Base-by-base conservation (phyloP, 2,329 filamentous ascomycete genomes). In the Cadophora sp. region DNA sequence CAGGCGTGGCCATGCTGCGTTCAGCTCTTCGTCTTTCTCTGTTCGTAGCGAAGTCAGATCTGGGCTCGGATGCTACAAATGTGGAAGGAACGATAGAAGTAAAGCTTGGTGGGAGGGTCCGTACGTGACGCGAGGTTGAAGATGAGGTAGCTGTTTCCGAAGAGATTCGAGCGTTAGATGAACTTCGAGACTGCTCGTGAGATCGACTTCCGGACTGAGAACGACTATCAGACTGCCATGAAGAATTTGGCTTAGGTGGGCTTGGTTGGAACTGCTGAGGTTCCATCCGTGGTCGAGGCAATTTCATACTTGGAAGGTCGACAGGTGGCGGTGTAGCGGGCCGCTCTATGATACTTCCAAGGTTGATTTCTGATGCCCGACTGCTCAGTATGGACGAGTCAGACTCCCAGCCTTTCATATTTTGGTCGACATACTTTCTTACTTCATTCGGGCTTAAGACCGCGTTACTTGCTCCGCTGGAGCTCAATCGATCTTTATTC, bases 351-450 rank as follows among this genome's bases (percentile, higher is more conserved):
- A 65, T 53, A 33, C 67, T 66, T 47, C 64, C 61, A 3, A 65
- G 24, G 8, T 69, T 69, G 41, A 47, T 56, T 20, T 43, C 30
- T 9, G 67, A 62, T 0, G 36, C 43, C 39, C 48, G 64, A 59
- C 64, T 62, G n/a, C 59, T 62, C 59, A 62, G 48, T 18, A 30
- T n/a, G 11, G 47, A 62, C 16, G 20, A 14, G 11, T 50, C 18
- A 18, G 59, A 41, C 13, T 51, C 30, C 33, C 33, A 51, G 16
- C 18, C 22, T 11, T 47, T 16, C 6, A 33, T 20, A 3, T 48
- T 20, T 5, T 51, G 9, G 24, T 41, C 33, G 27, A 39, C 20
- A 4, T 51, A 4, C 14, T 30, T 45, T 24, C 20, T 30, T n/a
- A 5, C 47, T 22, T 45, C 43, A 14, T 16, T 47, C 1, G 30